Percentiles rank a stretch among this genome's conserved stretches.
Conservation (phyloP, 305 asterid genomes). For the Fraxinus albicans region DNA sequence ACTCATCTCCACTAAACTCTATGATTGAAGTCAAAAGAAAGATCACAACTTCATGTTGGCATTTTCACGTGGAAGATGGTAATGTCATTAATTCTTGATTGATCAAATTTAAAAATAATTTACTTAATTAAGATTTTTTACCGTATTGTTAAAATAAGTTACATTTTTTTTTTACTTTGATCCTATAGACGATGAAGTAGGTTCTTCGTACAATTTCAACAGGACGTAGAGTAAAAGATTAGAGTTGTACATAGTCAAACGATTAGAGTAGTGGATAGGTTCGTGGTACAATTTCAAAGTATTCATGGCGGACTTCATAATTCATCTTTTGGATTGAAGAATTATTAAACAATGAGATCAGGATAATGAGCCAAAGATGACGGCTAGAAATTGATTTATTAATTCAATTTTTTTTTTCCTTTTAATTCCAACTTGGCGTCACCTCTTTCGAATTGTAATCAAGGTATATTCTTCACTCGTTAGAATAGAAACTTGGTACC, state of each 20-base stretch:
- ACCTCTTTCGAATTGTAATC: not conserved
- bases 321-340: too few species aligned
- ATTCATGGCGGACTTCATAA: not conserved
- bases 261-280: not conserved
- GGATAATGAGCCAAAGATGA: not conserved
- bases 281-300: not conserved
- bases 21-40: not conserved
- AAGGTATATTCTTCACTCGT: not conserved
- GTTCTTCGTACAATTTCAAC: too few species aligned
- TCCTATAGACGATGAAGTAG: not conserved
- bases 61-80: not conserved
- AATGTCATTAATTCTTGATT: not conserved
- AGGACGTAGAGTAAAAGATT: too few species aligned
- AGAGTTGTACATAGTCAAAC: too few species aligned
- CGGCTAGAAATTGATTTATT: not conserved
- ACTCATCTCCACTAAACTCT: not conserved
- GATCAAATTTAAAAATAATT: not conserved
- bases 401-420: too few species aligned
- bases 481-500: not conserved
- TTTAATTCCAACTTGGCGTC: not conserved
- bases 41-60: not conserved
- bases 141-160: not conserved
- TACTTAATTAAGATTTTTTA: too few species aligned
- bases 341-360: not conserved
- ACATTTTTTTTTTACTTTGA: not conserved